Percentiles rank a stretch among this genome's conserved stretches.
Conservation (phyloP, 345 rosid genomes). For the Cardamine occulta region DNA sequence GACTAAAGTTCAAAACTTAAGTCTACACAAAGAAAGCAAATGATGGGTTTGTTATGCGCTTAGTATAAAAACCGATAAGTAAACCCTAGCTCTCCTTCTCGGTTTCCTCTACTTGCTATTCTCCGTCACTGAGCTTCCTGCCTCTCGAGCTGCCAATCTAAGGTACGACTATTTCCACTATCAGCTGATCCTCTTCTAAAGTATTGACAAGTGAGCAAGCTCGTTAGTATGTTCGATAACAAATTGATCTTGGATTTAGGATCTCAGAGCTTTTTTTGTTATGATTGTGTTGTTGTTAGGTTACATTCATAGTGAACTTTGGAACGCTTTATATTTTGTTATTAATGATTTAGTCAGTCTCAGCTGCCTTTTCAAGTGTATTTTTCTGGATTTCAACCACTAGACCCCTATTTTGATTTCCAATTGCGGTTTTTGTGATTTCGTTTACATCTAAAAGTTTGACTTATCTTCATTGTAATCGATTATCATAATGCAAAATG, state of each 20-base stretch:
- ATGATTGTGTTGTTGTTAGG: neutral
- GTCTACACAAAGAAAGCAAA: no score
- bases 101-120: slow-evolving; percentile 27
- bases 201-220: neutral
- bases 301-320: slow-evolving; percentile 8
- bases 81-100: slow-evolving; percentile 36
- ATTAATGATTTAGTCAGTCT: neutral
- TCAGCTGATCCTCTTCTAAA: neutral
- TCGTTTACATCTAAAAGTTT: neutral
- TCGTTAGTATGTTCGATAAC: neutral
- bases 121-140: slow-evolving; percentile 32
- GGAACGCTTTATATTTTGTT: neutral
- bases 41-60: no score
- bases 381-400: neutral
- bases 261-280: neutral
- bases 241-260: slow-evolving; percentile 3
- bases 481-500: neutral
- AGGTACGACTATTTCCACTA: neutral
- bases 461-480: neutral
- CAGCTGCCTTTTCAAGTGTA: neutral
- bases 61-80: slow-evolving; percentile 29
- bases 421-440: neutral
- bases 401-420: neutral
- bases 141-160: slow-evolving; percentile 31
- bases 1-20: neutral